Evolutionary conservation across 2,329 filamentous ascomycete genomes (phyloP).

Genomic region (Acephala macrosclerotiorum): DNA sequence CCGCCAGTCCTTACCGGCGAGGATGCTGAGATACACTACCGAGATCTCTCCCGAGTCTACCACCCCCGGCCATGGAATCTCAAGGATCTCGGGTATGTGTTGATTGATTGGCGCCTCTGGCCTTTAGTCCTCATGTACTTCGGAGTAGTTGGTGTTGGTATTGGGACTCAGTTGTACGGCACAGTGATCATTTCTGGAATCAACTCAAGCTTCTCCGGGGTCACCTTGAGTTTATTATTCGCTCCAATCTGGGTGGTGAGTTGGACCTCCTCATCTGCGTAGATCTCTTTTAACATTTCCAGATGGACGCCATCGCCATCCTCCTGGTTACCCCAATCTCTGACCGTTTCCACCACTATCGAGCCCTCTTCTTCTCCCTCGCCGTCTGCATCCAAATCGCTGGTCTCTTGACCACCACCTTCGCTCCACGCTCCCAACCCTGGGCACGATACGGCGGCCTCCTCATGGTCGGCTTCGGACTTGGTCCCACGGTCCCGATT

Average conservation of each 20-base stretch:
- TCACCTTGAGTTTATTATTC: constrained; percentile 82
- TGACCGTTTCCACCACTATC: constrained; percentile 83
- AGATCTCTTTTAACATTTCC: constrained; percentile 15
- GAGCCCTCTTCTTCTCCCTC: constrained; percentile 81
- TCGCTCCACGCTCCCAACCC: constrained; percentile 68
- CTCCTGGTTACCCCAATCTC: constrained; percentile 84
- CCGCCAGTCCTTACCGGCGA: constrained; percentile 77
- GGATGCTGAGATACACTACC: constrained; percentile 83
- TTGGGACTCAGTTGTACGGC: constrained; percentile 87
- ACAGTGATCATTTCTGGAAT: constrained; percentile 86
- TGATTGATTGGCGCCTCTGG: constrained; percentile 89
- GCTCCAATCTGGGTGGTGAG: constrained; percentile 91
- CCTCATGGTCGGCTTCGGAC: constrained; percentile 88
- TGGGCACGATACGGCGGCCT: constrained; percentile 90
- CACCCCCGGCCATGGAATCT: constrained; percentile 76
- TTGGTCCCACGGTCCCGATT: constrained; percentile 89
- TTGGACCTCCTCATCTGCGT: constrained; percentile 30
- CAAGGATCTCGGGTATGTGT: constrained; percentile 71
- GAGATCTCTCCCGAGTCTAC: constrained; percentile 83
- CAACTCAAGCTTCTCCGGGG: constrained; percentile 73
- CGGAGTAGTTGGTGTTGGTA: constrained; percentile 90
- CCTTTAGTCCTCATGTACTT: constrained; percentile 92
- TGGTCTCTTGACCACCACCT: constrained; percentile 81
- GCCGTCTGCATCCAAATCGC: constrained; percentile 81
- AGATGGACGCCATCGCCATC: constrained; percentile 90